Evolutionary conservation across 1,139 yeast species (phyloP), one percentile per base, ranked within the genome.

Genomic region (Hansenula sp.): DNA sequence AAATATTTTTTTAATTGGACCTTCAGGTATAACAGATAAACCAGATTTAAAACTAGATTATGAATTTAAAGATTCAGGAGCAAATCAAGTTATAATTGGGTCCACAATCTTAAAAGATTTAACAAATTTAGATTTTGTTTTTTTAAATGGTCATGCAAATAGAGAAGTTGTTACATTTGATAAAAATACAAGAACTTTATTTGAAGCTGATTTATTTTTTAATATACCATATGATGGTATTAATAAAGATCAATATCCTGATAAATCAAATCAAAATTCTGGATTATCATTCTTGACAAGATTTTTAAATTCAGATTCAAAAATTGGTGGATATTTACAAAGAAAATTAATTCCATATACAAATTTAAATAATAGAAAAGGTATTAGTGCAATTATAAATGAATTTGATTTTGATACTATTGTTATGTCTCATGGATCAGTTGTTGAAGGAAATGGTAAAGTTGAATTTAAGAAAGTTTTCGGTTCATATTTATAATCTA

Each of bases 351-450:
- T 51, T 18, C 20, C 47, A 13, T 24, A 41, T 8, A 11, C 13
- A 3, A 43, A 40, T 4, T 43, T 42, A 14, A 51, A 46, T 12
- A 45, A 46, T 36, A 43, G 39, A 29, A 43, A 43, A 26, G 77
- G 68, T 0, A 45, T 74, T 39, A 51, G 61, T 37, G 60, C 62
- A 5, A 61, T 77, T 36, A 47, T 59, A 39, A 34, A 43, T 8
- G 41, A 49, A 12, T 73, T 77, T 78, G 71, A 72, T 36, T 73
- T 78, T 46, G 68, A 72, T 19, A 62, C 65, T 18, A 64, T 79
- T 42, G 71, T 80, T 27, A 66, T 73, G 53, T 75, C 82, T 47
- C 87, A 80, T 52, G 87, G 86, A 8, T 73, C 73, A 42, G 65
- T 76, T 14, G 59, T 78, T 42, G 76, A 73, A 14, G 54, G 56